phyloP scores from a whole-genome alignment of 176 grass and related monocot species.

The Urochloa ruziziensis region DNA sequence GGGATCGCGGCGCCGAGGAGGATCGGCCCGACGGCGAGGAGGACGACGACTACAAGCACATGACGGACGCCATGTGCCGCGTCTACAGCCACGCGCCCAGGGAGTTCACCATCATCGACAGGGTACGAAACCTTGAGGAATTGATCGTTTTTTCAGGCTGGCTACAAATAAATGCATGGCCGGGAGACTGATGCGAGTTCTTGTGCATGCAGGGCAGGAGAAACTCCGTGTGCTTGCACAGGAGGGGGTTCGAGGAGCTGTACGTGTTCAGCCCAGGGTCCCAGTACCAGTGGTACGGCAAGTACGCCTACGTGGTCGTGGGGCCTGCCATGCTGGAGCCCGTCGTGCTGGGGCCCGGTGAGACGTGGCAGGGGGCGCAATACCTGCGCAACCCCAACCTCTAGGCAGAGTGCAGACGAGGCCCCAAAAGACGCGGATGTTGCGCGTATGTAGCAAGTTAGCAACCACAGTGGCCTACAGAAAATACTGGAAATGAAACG shows the following conservation, averaged over 20 bases:
- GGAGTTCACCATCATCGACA: conserved; percentile 72
- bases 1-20: background rate
- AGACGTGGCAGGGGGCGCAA: conserved; percentile 56
- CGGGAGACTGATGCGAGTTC: background rate
- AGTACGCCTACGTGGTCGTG: conserved; percentile 69
- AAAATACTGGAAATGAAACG: no score
- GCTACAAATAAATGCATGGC: background rate
- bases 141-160: background rate
- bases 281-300: conserved; percentile 72
- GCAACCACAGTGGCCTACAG: no score
- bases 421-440: background rate
- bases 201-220: conserved; percentile 58
- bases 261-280: conserved; percentile 82
- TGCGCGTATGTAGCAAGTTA: no score
- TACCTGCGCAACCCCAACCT: conserved; percentile 71
- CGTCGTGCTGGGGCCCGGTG: conserved; percentile 43
- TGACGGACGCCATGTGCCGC: conserved; percentile 61
- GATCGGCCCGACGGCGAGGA: conserved; percentile 66
- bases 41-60: conserved; percentile 59
- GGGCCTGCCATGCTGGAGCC: conserved; percentile 57
- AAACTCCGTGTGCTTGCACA: conserved; percentile 66
- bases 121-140: conserved; percentile 26
- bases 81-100: conserved; percentile 62
- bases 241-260: conserved; percentile 70
- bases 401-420: conserved; percentile 33